A percentile compares a stretch with the other conserved stretches of the same genome.
These are phyloP conservation scores for Cladophialophora immunda DNA, from an alignment of 2,329 filamentous ascomycete species.

Conservation along the genomic window DNA sequence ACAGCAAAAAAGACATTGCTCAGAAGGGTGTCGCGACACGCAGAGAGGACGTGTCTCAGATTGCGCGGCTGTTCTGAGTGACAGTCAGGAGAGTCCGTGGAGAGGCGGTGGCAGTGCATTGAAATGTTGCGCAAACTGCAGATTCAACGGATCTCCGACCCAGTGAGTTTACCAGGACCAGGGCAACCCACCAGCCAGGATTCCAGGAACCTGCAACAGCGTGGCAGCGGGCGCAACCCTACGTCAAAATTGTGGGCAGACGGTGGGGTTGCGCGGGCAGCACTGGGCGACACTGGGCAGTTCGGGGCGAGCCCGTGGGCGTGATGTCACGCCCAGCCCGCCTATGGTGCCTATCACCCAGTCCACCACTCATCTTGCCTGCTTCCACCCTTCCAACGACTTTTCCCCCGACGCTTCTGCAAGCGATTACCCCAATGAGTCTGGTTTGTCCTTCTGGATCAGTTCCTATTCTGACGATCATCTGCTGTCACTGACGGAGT, in stretches of 20 bases:
- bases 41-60: constrained; percentile 20
- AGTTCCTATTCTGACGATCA: background rate
- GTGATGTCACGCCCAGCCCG: background rate
- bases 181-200: background rate
- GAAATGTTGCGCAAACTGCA: constrained; percentile 11
- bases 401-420: background rate
- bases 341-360: background rate
- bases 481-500: background rate
- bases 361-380: background rate
- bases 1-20: background rate
- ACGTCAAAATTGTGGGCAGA: constrained; percentile 8
- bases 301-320: background rate
- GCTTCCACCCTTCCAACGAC: background rate
- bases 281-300: background rate
- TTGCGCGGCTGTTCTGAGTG: constrained; percentile 7
- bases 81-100: background rate
- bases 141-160: constrained; percentile 2
- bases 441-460: background rate
- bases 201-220: background rate
- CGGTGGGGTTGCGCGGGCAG: background rate
- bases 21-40: background rate
- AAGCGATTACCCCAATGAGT: background rate
- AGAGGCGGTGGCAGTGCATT: constrained; percentile 26
- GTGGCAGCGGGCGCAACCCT: background rate
- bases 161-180: background rate